A percentile compares a stretch with the other conserved stretches of the same genome.
Conservation (phyloP, 345 rosid species). For the Citrus cavaleriei region DNA sequence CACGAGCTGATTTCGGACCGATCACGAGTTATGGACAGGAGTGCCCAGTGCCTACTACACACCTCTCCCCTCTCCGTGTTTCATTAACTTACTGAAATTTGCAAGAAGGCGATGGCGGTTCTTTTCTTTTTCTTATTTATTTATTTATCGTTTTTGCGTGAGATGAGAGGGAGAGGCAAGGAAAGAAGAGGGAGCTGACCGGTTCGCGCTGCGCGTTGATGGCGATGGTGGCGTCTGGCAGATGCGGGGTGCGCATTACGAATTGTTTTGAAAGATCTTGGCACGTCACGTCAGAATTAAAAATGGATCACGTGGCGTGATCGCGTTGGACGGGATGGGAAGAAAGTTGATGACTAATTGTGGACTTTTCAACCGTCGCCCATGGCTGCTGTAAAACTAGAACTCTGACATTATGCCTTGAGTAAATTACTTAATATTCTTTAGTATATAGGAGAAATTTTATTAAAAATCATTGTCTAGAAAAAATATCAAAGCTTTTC, state of each 20-base stretch:
- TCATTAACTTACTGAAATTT: background rate
- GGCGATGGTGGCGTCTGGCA: background rate
- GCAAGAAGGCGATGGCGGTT: background rate
- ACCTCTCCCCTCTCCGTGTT: background rate
- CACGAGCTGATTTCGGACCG: background rate
- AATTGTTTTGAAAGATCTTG: background rate
- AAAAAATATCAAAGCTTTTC: too few relatives aligned
- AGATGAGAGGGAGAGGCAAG: background rate
- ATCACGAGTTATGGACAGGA: conserved; percentile 3
- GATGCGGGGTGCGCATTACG: conserved; percentile 5
- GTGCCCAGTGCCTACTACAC: conserved; percentile 25
- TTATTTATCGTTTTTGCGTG: background rate
- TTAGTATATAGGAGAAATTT: too few relatives aligned
- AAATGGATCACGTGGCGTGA: conserved; percentile 1
- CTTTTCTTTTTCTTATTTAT: too few relatives aligned
- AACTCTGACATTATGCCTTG: background rate
- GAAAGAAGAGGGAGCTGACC: conserved; percentile 8
- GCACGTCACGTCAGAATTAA: background rate
- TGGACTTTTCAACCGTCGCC: background rate
- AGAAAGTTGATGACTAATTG: background rate
- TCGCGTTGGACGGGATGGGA: background rate
- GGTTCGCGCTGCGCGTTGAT: conserved; percentile 18
- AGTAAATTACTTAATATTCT: background rate
- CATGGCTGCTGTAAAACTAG: background rate
- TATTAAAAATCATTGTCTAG: too few relatives aligned